Evolutionary conservation across 148 eudicot genomes (phyloP).

Genomic region (Fagopyrum homotropicum): DNA sequence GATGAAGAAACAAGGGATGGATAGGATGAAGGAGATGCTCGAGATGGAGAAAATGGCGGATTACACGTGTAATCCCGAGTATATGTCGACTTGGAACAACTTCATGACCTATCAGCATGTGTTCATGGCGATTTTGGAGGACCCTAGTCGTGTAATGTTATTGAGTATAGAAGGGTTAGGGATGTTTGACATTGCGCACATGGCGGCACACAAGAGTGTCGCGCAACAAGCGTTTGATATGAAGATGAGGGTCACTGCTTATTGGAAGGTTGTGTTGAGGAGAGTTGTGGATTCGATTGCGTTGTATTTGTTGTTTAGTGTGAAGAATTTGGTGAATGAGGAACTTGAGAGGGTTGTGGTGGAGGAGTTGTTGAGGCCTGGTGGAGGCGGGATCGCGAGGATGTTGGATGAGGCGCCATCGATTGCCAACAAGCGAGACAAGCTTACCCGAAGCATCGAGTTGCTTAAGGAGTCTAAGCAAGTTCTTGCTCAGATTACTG

Average conservation of each 20-base stretch:
- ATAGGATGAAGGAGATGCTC: conserved; percentile 30
- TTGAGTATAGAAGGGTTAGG: conserved; percentile 24
- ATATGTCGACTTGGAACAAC: conserved; percentile 25
- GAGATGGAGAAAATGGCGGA: conserved; percentile 40
- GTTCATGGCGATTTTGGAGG: conserved; percentile 21
- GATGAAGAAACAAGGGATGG: conserved; percentile 24
- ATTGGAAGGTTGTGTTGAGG: conserved; percentile 7
- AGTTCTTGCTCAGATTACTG: not conserved
- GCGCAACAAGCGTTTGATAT: not conserved
- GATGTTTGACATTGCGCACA: conserved; percentile 27
- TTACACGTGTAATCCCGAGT: conserved; percentile 40
- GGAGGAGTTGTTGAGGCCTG: conserved; percentile 1
- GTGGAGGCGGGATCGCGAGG: conserved; percentile 2
- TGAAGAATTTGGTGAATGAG: not conserved
- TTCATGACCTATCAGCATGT: conserved; percentile 20
- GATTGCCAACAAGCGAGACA: not conserved
- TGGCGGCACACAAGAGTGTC: conserved; percentile 14
- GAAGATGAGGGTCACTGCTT: not conserved
- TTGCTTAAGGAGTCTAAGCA: conserved; percentile 7
- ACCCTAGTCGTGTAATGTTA: not conserved
- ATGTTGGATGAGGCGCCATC: conserved; percentile 6
- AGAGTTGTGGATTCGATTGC: not conserved
- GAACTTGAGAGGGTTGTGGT: not conserved
- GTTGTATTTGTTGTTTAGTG: not conserved
- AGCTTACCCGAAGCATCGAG: not conserved